A percentile compares a stretch with the other conserved stretches of the same genome.
Evolutionary conservation across 1,284 basidiomycete species (phyloP).

Genomic region (Pseudozyma sp.): DNA sequence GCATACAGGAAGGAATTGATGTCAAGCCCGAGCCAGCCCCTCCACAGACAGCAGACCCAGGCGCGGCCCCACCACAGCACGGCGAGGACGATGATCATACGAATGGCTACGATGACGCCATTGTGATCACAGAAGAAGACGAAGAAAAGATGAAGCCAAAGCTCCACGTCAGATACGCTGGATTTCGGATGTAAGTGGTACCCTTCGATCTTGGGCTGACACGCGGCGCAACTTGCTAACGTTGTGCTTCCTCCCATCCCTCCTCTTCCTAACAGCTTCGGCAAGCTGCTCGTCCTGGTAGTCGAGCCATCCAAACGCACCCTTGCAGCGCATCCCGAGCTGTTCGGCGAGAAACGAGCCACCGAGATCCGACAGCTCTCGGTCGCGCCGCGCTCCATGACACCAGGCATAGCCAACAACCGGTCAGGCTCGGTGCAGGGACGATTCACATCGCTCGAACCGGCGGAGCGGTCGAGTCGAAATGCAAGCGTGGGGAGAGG

Average conservation of each 20-base stretch:
- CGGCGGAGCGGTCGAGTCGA: slow-evolving; percentile 31
- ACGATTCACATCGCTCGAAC: slow-evolving; percentile 43
- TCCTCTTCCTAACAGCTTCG: slow-evolving; percentile 41
- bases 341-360: slow-evolving; percentile 42
- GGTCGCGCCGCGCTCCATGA: slow-evolving; percentile 39
- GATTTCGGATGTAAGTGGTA: slow-evolving; percentile 47
- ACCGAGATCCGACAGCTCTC: slow-evolving; percentile 52
- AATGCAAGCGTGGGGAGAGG: slow-evolving; percentile 34
- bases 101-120: slow-evolving; percentile 21
- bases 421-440: slow-evolving; percentile 32
- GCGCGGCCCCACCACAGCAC: neutral
- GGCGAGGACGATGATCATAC: neutral
- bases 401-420: slow-evolving; percentile 19
- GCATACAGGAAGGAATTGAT: slow-evolving; percentile 27
- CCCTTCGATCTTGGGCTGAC: neutral
- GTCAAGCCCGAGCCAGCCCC: slow-evolving; percentile 26
- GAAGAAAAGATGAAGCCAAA: slow-evolving; percentile 55
- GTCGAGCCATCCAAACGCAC: slow-evolving; percentile 51
- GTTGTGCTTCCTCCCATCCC: neutral
- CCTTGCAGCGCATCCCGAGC: slow-evolving; percentile 45
- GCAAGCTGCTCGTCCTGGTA: slow-evolving; percentile 60
- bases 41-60: slow-evolving; percentile 1
- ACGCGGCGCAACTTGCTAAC: neutral
- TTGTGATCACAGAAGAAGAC: slow-evolving; percentile 46
- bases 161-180: slow-evolving; percentile 47